Evolutionary conservation across 768 basidiomycete genomes (phyloP), one percentile per base, ranked within the genome.

Genomic region (Gloeophyllum trabeum): DNA sequence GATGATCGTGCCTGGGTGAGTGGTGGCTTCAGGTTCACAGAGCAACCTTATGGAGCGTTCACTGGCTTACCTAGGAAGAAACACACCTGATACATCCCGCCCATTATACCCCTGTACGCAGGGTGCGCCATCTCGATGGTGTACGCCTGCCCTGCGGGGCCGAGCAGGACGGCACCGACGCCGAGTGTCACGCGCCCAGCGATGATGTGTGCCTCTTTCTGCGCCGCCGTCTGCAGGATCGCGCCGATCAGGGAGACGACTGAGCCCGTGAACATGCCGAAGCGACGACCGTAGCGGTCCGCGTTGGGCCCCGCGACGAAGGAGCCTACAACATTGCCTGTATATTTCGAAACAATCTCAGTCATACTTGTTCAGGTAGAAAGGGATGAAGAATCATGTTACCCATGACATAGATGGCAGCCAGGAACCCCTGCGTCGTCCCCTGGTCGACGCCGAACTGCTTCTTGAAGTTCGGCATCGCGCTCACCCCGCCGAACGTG

Each of bases 131-230:
- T 50, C 41, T 50, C 48, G 28, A 34, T 19, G 13, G 40, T 18
- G 24, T 22, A 46, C n/a, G 18, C 35, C 18, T 24, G 22, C n/a
- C 22, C 5, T 22, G 6, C 39, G 19, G 22, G 22, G 37, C 35
- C 48, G 5, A 50, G 43, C 46, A 51, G 48, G 4, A 46, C 45
- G 18, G 49, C 44, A 23, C 50, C 50, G 18, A 50, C 38, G 6
- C 50, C 50, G 20, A 51, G 50, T 4, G 49, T 46, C 19, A 51
- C 46, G 25, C 50, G 46, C 24, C 50, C 50, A 12, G 50, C 50
- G 26, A 51, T 51, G 20, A 51, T 38, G 23, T 51, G 45, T 22
- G 45, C 40, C 13, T 39, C 40, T 32, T 47, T 43, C 46, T 42
- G 35, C 2, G 48, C 46, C 12, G 40, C 36, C 5, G 50, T 46